phyloP scores from a whole-genome alignment of 2,329 filamentous ascomycete species.

The Fusarium buxicola region DNA sequence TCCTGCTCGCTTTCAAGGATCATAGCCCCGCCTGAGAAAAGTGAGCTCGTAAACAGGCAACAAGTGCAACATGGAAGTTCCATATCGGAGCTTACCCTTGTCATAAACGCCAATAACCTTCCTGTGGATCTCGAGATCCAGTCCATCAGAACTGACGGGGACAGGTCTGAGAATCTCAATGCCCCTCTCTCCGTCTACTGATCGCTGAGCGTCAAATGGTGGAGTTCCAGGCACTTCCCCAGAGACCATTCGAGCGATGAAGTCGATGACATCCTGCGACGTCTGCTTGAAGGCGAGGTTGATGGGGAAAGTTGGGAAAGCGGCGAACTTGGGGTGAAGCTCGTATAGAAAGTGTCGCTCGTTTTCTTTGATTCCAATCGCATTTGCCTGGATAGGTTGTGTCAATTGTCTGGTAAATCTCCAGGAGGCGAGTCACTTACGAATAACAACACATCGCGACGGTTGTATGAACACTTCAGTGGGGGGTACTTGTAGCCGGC shows the following conservation, averaged over 20 bases:
- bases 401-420: background rate
- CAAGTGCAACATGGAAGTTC: too few species aligned
- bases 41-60: background rate
- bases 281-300: slow-evolving; percentile 60
- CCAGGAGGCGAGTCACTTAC: slow-evolving; percentile 24
- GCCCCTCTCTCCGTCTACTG: slow-evolving; percentile 56
- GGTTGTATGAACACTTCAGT: slow-evolving; percentile 55
- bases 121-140: slow-evolving; percentile 54
- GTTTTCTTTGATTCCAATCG: slow-evolving; percentile 53
- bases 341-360: slow-evolving; percentile 60
- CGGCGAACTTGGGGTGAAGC: slow-evolving; percentile 56
- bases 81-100: slow-evolving; percentile 45
- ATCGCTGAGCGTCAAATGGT: slow-evolving; percentile 54
- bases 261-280: slow-evolving; percentile 58
- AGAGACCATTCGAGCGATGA: slow-evolving; percentile 51
- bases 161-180: slow-evolving; percentile 54
- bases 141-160: slow-evolving; percentile 51
- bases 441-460: slow-evolving; percentile 55
- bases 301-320: slow-evolving; percentile 61
- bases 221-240: slow-evolving; percentile 54
- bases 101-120: slow-evolving; percentile 59
- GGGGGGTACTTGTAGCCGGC: slow-evolving; percentile 52
- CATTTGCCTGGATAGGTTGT: slow-evolving; percentile 47
- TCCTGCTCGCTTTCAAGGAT: slow-evolving; percentile 56
- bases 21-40: slow-evolving; percentile 51